phyloP scores from a whole-genome alignment of 2,329 filamentous ascomycete genomes.

The Apiospora pterosperma region DNA sequence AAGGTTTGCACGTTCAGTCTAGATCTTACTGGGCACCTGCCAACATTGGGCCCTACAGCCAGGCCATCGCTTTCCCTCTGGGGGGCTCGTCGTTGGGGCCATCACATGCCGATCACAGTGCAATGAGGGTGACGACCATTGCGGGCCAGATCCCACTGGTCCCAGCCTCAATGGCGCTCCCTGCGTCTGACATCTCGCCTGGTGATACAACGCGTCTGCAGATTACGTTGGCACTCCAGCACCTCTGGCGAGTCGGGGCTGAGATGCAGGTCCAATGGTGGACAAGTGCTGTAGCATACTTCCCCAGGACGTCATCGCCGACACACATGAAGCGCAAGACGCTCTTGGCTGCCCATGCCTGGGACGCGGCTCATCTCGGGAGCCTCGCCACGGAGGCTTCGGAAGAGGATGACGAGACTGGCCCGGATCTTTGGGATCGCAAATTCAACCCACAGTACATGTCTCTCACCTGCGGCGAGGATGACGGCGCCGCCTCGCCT shows the following conservation, averaged over 20 bases:
- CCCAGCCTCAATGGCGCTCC: conserved; percentile 71
- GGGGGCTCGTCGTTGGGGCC: conserved; percentile 14
- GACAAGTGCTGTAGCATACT: conserved; percentile 72
- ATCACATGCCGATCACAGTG: not conserved
- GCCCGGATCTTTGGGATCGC: conserved; percentile 66
- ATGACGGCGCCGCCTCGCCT: conserved; percentile 22
- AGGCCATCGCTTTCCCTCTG: conserved; percentile 64
- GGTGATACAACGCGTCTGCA: conserved; percentile 48
- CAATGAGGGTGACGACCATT: conserved; percentile 51
- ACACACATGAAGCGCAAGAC: conserved; percentile 30
- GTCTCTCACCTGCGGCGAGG: conserved; percentile 32
- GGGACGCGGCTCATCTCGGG: conserved; percentile 42
- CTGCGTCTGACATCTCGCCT: conserved; percentile 26
- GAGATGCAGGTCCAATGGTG: conserved; percentile 72
- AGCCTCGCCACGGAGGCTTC: conserved; percentile 25
- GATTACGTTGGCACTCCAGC: conserved; percentile 74
- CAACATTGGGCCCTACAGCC: conserved; percentile 96
- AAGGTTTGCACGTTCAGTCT: conserved; percentile 83
- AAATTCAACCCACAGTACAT: conserved; percentile 54
- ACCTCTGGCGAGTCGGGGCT: conserved; percentile 78
- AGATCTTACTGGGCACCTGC: conserved; percentile 96
- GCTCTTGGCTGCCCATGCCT: conserved; percentile 41
- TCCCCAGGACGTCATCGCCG: conserved; percentile 41
- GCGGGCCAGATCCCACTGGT: conserved; percentile 91
- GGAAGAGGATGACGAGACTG: conserved; percentile 47